These are phyloP conservation scores for Imleria badia DNA, from an alignment of 768 basidiomycete genomes.

Conservation along the genomic window DNA sequence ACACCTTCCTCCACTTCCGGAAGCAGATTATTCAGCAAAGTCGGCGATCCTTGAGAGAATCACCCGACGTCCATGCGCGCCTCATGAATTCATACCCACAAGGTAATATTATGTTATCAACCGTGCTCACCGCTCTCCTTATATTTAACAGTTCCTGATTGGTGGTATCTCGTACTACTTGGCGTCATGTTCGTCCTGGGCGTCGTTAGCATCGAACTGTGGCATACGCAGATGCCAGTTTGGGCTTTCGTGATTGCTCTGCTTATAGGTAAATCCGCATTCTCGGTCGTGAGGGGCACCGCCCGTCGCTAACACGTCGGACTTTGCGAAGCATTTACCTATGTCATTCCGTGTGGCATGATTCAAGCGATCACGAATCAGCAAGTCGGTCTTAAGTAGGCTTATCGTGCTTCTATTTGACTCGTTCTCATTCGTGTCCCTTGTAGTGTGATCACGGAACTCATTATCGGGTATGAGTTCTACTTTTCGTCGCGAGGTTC, in stretches of 20 bases:
- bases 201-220: slow-evolving; percentile 66
- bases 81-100: slow-evolving; percentile 73
- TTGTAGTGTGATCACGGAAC: slow-evolving; percentile 67
- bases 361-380: slow-evolving; percentile 78
- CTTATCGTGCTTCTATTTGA: neutral
- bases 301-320: neutral
- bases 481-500: neutral
- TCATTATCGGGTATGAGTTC: slow-evolving; percentile 59
- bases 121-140: neutral
- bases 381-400: slow-evolving; percentile 64
- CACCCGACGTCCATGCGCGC: slow-evolving; percentile 82
- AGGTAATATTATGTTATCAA: slow-evolving; percentile 15
- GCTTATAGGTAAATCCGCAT: slow-evolving; percentile 40
- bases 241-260: slow-evolving; percentile 69
- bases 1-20: slow-evolving; percentile 60
- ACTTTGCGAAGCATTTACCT: slow-evolving; percentile 36
- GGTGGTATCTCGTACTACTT: slow-evolving; percentile 81
- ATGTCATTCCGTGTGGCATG: slow-evolving; percentile 55
- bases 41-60: slow-evolving; percentile 68
- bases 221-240: slow-evolving; percentile 72
- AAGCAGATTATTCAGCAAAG: slow-evolving; percentile 76
- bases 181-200: slow-evolving; percentile 69
- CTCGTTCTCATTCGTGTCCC: slow-evolving; percentile 8
- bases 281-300: neutral
- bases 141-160: slow-evolving; percentile 61